phyloP scores from a whole-genome alignment of 345 rosid genomes.

The Moricandia arvensis region DNA sequence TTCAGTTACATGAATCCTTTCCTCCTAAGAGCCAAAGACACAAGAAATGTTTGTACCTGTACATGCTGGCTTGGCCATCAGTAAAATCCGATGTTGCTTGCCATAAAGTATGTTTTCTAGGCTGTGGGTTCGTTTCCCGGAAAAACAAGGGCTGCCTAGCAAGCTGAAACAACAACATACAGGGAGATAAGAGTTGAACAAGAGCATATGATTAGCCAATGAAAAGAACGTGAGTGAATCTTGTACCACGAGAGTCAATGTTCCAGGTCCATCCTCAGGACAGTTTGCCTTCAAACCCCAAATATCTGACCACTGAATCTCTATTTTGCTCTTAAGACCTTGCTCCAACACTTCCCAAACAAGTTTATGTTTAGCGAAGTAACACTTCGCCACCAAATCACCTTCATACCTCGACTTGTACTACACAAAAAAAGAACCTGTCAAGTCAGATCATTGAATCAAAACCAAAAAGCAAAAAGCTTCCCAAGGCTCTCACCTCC shows the following conservation, averaged over 20 bases:
- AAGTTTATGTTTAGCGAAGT: conserved; percentile 95
- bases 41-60: conserved; percentile 49
- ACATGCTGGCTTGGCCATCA: conserved; percentile 87
- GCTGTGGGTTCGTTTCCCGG: conserved; percentile 98
- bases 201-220: background rate
- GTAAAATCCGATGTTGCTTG: conserved; percentile 98
- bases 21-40: background rate
- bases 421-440: conserved; percentile 38
- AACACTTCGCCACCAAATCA: conserved; percentile 98
- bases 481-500: conserved; percentile 58
- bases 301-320: conserved; percentile 98
- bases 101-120: conserved; percentile 97
- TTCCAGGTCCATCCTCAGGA: conserved; percentile 84
- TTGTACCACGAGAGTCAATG: conserved; percentile 80
- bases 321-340: conserved; percentile 97
- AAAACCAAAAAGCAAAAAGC: background rate
- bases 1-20: too few relatives aligned
- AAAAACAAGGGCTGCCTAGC: conserved; percentile 95
- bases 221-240: conserved; percentile 2
- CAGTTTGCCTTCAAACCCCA: conserved; percentile 81
- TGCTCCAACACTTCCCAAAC: conserved; percentile 99
- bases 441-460: background rate
- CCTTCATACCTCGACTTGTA: conserved; percentile 95
- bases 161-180: conserved; percentile 50
- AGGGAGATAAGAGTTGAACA: conserved; percentile 1